Base-by-base conservation (phyloP, 2,329 filamentous ascomycete species). In the Penicillium sp. region DNA sequence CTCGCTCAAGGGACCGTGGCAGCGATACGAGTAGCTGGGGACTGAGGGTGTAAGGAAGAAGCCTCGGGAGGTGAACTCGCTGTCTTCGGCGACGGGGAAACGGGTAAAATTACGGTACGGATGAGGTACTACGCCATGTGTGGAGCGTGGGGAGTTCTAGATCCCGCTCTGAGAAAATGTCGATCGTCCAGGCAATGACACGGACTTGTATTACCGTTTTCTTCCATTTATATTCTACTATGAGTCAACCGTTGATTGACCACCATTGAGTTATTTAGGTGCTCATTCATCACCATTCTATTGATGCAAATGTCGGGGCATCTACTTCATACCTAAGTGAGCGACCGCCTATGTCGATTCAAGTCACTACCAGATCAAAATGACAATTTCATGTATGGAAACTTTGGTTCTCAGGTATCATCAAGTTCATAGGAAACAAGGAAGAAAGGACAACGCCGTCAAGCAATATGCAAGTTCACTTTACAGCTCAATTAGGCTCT, bases 401-500 rank as follows among this genome's bases (percentile, higher is more conserved):
- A 38, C 33, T 29, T 45, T 38, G 49, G 42, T n/a, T 47, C 47
- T 58, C 44, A 62, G 61, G 61, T 63, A 63, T 63, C 61, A 63
- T 61, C 28, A 39, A 42, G 48, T 45, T 47, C 38, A 42, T 45
- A 50, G 31, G 24, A 34, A 42, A 18, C 16, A 15, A 45, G 39
- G 34, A 39, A 21, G 18, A 41, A 26, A 47, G 15, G 49, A 45
- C 33, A 49, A 49, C 39, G 41, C 53, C 45, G 39, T 45, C 28
- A 5, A 45, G 28, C 26, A n/a, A 46, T 39, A 52, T 56, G 43
- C 44, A 53, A 49, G 18, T 49, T 54, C 29, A 48, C 51, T 39
- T 12, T 64, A 64, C 42, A 64, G 54, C 33, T 64, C 61, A 56
- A 64, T 64, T 50, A 64, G 45, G 42, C 61, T 64, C 51, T 64